phyloP scores from a whole-genome alignment of 1,139 yeast genomes.

The Yamadazyma epiphylla region DNA sequence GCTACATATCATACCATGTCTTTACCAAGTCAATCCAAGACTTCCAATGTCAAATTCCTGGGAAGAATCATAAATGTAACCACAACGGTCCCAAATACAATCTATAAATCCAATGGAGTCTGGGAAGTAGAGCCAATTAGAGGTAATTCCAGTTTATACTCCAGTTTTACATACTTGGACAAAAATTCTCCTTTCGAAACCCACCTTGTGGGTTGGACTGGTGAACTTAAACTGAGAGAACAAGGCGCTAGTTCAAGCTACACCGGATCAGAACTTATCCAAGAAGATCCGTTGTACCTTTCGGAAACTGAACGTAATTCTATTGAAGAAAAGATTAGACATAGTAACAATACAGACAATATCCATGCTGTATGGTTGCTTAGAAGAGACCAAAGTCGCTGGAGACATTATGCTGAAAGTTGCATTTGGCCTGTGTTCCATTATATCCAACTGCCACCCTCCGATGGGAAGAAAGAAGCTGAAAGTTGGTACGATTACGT shows the following conservation, averaged over 20 bases:
- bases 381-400: slow-evolving; percentile 67
- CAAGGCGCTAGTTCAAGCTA: slow-evolving; percentile 15
- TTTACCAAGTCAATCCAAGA: slow-evolving; percentile 20
- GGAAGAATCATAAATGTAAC: slow-evolving; percentile 70
- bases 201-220: slow-evolving; percentile 92
- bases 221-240: slow-evolving; percentile 58
- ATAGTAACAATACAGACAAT: slow-evolving; percentile 43
- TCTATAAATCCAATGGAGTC: slow-evolving; percentile 32
- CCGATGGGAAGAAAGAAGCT: slow-evolving; percentile 66
- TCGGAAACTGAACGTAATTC: slow-evolving; percentile 51
- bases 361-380: slow-evolving; percentile 86
- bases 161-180: slow-evolving; percentile 64
- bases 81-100: slow-evolving; percentile 65
- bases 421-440: slow-evolving; percentile 94
- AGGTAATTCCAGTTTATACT: slow-evolving; percentile 83
- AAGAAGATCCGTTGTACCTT: slow-evolving; percentile 60
- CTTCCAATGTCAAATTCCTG: slow-evolving; percentile 31
- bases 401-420: slow-evolving; percentile 88
- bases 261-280: slow-evolving; percentile 19
- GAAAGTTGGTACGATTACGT: slow-evolving; percentile 92
- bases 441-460: slow-evolving; percentile 70
- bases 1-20: slow-evolving; percentile 2
- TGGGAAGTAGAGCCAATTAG: slow-evolving; percentile 65
- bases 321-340: slow-evolving; percentile 42
- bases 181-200: slow-evolving; percentile 80